These are phyloP conservation scores for Casuarina equisetifolia DNA, from an alignment of 306 rosid species.

Conservation along the genomic window DNA sequence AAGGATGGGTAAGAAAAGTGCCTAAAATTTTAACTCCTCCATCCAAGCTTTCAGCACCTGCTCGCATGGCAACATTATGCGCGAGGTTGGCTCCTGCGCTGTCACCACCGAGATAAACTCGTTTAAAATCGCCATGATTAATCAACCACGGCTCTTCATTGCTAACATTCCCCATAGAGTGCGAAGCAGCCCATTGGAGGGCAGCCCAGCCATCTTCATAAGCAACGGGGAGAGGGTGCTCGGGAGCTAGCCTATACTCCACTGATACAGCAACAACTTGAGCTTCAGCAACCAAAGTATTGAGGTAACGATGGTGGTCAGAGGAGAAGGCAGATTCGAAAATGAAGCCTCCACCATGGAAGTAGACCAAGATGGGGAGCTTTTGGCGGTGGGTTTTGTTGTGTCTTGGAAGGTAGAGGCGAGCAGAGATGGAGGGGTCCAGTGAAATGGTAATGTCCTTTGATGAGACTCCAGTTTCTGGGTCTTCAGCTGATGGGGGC, in stretches of 20 bases:
- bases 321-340: conserved; percentile 49
- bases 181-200: conserved; percentile 45
- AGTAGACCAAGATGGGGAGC: conserved; percentile 54
- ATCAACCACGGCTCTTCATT: conserved; percentile 44
- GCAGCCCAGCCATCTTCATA: conserved; percentile 47
- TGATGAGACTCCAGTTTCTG: conserved; percentile 46
- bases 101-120: conserved; percentile 45
- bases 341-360: conserved; percentile 50
- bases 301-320: conserved; percentile 49
- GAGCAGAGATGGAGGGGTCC: conserved; percentile 42
- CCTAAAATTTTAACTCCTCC: conserved; percentile 33
- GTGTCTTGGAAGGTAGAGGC: conserved; percentile 43
- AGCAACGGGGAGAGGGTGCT: conserved; percentile 42
- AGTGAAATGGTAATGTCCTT: conserved; percentile 44
- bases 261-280: conserved; percentile 49
- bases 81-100: conserved; percentile 50
- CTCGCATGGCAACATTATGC: conserved; percentile 44
- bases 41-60: conserved; percentile 42
- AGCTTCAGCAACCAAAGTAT: conserved; percentile 37
- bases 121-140: conserved; percentile 29
- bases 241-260: conserved; percentile 54
- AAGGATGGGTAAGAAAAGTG: conserved; percentile 44
- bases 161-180: background rate
- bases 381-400: conserved; percentile 7
- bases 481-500: conserved; percentile 39